Base-by-base conservation (phyloP, 305 asterid species). In the Fraxinus greggii region DNA sequence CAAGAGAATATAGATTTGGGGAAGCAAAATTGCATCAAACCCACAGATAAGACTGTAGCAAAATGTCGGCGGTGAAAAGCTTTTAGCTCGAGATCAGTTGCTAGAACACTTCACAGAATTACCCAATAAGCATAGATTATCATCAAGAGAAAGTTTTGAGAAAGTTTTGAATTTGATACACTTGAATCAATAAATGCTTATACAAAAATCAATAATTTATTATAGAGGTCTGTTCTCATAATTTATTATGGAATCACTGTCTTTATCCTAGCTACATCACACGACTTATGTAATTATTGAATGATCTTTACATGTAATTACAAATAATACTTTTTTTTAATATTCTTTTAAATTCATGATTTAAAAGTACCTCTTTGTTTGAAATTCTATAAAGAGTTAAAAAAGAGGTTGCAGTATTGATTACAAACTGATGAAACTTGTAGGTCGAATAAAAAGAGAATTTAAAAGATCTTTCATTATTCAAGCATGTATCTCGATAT, bases 11-110 rank as follows among this genome's bases (percentile, higher is more conserved):
- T 59, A 69, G 24, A 38, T 61, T 24, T 17, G 86, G 17, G 7
- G 79, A 81, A 67, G 35, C 4, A 23, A 33, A 70, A 15, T 38
- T 13, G 48, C 80, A 23, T 79, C 48, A 73, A 77, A 82, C 72
- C 59, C 65, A 32, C 35, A 65, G 15, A 17, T 51, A 51, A 17
- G 8, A 76, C 28, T 15, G 19, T 32, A 61, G 80, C 51, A 31
- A 84, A 81, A 17, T 84, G 84, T 84, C 84, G 79, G 87, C 82
- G 70, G 70, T 48, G 56, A 17, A 24, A 32, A 63, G 80, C 76
- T 24, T 70, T 32, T 51, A 33, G 75, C 84, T 59, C 83, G 23
- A 77, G 79, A 72, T 31, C 81, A 56, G 73, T 12, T 65, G 0
- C 0, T 12, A 65, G 73, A 65, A 26, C 35, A 65, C 35, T 10